Evolutionary conservation across 2,329 filamentous ascomycete genomes (phyloP), one percentile per base, ranked within the genome.

Genomic region (Xylariomycetidae sp.): DNA sequence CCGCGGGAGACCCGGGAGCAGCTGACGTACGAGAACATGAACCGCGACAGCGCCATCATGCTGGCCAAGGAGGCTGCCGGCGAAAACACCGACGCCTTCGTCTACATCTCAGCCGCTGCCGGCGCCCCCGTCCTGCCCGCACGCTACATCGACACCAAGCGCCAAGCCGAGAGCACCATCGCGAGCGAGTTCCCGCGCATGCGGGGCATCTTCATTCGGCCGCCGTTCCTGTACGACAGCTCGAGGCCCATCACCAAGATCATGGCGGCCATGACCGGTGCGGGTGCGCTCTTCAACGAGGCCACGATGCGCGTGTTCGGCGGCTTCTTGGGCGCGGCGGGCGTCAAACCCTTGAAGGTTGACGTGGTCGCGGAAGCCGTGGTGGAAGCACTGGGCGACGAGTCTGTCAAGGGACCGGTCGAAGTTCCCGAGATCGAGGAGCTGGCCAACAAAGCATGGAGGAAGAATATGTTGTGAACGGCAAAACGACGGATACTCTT

Each of bases 11-110:
- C 67, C 28, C 78, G 79, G 47, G 79, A 80, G 17, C 84, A 92
- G 61, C 70, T 95, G 50, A 95, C 90, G 13, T 98, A 98, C 65
- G 92, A 96, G 66, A 72, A 88, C 40, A 95, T 98, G 87, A 98
- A 98, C 64, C 76, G 92, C 37, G 90, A 96, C 63, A 77, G 69
- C 64, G 90, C 90, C 29, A 77, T 96, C 40, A 74, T 82, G 34
- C 72, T 95, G 10, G 92, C 90, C 10, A 78, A 82, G 52, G 85
- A 90, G 56, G 79, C 88, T 2, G 71, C 72, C 17, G 64, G 64
- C 20, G 75, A 77, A 39, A 70, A 76, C 22, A 80, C 82, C 10
- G 63, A 70, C 13, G 76, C 79, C 0, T 95, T 95, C 56, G 78
- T 82, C 39, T 96, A 87, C 67, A 82, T 98, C 40, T 95, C 88